Percentiles rank a stretch among this genome's conserved stretches.
These are phyloP conservation scores for Singerocomus inundabilis DNA, from an alignment of 1,284 basidiomycete genomes.

Conservation along the genomic window DNA sequence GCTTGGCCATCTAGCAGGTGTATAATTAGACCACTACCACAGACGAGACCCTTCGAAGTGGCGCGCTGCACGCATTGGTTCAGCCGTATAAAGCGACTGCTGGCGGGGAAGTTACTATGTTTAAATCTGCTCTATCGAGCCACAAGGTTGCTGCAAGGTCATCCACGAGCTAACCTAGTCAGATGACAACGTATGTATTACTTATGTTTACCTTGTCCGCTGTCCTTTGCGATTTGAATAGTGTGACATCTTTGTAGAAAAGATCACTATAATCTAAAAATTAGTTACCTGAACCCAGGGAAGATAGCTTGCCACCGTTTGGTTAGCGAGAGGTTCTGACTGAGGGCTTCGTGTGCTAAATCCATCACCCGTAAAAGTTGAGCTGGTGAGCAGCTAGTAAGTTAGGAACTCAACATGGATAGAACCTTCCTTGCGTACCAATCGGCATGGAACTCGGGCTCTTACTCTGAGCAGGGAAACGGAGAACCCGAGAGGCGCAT, in stretches of 20 bases:
- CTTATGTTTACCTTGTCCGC: slow-evolving; percentile 65
- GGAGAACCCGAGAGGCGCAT: slow-evolving; percentile 21
- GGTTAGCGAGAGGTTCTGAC: slow-evolving; percentile 54
- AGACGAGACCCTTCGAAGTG: slow-evolving; percentile 82
- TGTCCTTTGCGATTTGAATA: slow-evolving; percentile 72
- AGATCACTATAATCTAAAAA: slow-evolving; percentile 59
- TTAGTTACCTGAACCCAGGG: not conserved
- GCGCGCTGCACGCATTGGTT: slow-evolving; percentile 58
- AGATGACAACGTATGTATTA: not conserved
- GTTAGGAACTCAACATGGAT: not conserved
- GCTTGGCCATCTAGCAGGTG: slow-evolving; percentile 54
- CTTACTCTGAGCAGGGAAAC: slow-evolving; percentile 35
- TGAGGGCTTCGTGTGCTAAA: slow-evolving; percentile 62
- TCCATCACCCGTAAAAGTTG: slow-evolving; percentile 63
- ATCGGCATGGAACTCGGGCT: slow-evolving; percentile 50
- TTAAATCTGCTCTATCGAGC: slow-evolving; percentile 71
- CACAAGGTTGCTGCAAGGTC: slow-evolving; percentile 82
- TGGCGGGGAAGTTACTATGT: slow-evolving; percentile 56
- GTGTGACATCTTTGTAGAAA: slow-evolving; percentile 77
- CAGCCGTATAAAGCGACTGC: slow-evolving; percentile 5
- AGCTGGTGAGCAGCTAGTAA: slow-evolving; percentile 41
- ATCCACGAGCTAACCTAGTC: slow-evolving; percentile 70
- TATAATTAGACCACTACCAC: slow-evolving; percentile 62
- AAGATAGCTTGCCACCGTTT: slow-evolving; percentile 53
- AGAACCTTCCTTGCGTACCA: slow-evolving; percentile 39